Conservation (phyloP, 176 grass and related monocot genomes). For the Aegilops sharonensis region DNA sequence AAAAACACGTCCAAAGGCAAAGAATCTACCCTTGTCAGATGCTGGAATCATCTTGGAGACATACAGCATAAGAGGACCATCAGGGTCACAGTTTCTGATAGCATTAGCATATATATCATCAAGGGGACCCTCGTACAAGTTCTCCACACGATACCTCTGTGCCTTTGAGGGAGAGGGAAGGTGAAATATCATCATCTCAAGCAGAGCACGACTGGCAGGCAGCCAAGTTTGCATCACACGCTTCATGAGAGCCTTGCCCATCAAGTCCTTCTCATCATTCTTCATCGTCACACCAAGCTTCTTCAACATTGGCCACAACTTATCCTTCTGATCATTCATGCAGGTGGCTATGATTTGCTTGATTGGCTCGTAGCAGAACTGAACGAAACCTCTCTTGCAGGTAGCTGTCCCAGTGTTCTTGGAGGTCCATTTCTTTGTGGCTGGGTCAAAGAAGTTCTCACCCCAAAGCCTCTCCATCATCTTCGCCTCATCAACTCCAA, state of each 20-base stretch:
- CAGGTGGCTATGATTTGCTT: conserved; percentile 78
- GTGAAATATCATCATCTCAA: conserved; percentile 91
- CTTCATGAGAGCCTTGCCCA: conserved; percentile 86
- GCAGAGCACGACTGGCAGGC: conserved; percentile 65
- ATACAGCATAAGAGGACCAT: conserved; percentile 85
- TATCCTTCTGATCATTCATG: conserved; percentile 86
- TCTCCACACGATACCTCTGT: conserved; percentile 82
- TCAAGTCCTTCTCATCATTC: conserved; percentile 66
- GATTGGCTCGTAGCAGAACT: conserved; percentile 87
- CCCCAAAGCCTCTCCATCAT: conserved; percentile 95
- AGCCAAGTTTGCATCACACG: conserved; percentile 89
- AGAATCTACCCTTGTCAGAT: conserved; percentile 85
- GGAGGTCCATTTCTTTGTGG: conserved; percentile 77
- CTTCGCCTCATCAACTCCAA: conserved; percentile 75
- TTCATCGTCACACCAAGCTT: conserved; percentile 77
- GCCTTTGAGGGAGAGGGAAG: conserved; percentile 65
- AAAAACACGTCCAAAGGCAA: conserved; percentile 79
- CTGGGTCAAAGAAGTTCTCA: conserved; percentile 86
- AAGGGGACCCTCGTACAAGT: conserved; percentile 72
- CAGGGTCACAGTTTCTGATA: conserved; percentile 86
- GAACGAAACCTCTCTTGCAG: conserved; percentile 85
- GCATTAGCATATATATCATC: conserved; percentile 78
- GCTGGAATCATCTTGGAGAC: conserved; percentile 96
- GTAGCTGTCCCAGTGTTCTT: conserved; percentile 60
- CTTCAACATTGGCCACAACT: conserved; percentile 83